Conservation (phyloP, 2,329 filamentous ascomycete genomes). For the Uncinocarpus reesii region DNA sequence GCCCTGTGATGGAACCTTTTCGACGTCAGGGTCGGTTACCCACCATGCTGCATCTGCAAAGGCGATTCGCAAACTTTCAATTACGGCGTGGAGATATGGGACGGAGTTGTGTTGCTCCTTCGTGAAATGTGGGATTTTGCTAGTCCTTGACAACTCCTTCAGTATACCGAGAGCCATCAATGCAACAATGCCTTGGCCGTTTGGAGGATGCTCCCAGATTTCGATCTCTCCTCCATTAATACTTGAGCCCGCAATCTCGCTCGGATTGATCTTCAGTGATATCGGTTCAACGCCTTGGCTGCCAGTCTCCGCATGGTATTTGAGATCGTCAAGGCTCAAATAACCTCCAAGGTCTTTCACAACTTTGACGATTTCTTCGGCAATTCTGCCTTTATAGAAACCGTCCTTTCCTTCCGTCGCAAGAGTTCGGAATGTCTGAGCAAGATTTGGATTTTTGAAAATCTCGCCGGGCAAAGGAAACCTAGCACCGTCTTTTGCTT, state of each 20-base stretch:
- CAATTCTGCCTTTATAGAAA: conserved; percentile 80
- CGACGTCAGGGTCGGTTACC: conserved; percentile 69
- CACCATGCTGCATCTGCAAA: conserved; percentile 89
- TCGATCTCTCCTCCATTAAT: conserved; percentile 49
- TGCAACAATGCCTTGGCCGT: conserved; percentile 90
- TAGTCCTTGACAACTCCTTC: conserved; percentile 67
- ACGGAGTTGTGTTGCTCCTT: conserved; percentile 69
- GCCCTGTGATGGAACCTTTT: conserved; percentile 56
- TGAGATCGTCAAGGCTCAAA: conserved; percentile 68
- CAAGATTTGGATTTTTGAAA: conserved; percentile 74
- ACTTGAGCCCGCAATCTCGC: conserved; percentile 45
- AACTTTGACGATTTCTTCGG: conserved; percentile 68
- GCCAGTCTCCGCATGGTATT: conserved; percentile 60
- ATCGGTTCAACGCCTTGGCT: conserved; percentile 78
- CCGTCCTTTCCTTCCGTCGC: conserved; percentile 75
- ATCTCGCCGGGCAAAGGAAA: conserved; percentile 74
- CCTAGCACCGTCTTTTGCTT: conserved; percentile 57
- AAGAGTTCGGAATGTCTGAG: conserved; percentile 67
- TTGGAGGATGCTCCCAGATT: conserved; percentile 94
- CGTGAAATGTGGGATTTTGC: conserved; percentile 61
- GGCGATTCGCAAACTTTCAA: conserved; percentile 77
- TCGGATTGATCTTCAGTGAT: conserved; percentile 64
- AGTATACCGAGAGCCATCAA: conserved; percentile 90
- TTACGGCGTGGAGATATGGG: conserved; percentile 71
- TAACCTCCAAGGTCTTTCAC: conserved; percentile 65